Base-by-base conservation (phyloP, 2,329 filamentous ascomycete species). In the Aspergillus sp. region DNA sequence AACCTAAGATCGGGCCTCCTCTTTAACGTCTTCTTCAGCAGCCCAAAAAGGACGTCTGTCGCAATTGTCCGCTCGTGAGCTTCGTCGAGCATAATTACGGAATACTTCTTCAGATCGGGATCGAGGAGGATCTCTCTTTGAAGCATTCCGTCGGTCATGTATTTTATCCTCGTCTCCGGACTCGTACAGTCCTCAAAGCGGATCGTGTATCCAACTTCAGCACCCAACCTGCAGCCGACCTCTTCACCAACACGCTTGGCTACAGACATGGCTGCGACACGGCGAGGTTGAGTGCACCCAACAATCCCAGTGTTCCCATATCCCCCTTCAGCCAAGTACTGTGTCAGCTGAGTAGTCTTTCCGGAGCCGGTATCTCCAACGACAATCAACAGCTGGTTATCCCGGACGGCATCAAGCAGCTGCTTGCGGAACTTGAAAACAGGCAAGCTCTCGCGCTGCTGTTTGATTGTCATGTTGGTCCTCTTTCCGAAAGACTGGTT, bases 111-210 rank as follows among this genome's bases (percentile, higher is more conserved):
- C 44, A 98, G 66, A 48, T 94, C 82, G 1, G 88, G 83, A 55
- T 98, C 91, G 45, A 95, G 73, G 32, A 98, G 71, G 55, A 95
- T 86, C 64, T 98, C 91, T 66, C 91, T 76, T 63, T 95, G 80
- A 56, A 98, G 74, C 84, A 96, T 96, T 60, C 91, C 91, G 51
- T 98, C 91, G 11, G 91, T 98, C 89, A 98, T 95, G 66, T 98
- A 98, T 66, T 98, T 98, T 67, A 98, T 94, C 53, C 80, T 85
- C 1, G 91, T 98, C 12, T 80, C 73, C 2, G 85, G 78, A 43
- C 80, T 84, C 0, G 89, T 95, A 55, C 80, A 83, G 62, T 98
- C 91, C 53, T 98, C 91, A 55, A 98, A 98, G 56, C 91, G 85
- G 53, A 98, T 94, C 5, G 84, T 94, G 57, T 98, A 98, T 34